These are phyloP conservation scores for Globomyces sp. DNA, from an alignment of 371 early-diverging fungal genomes.

Conservation along the genomic window DNA sequence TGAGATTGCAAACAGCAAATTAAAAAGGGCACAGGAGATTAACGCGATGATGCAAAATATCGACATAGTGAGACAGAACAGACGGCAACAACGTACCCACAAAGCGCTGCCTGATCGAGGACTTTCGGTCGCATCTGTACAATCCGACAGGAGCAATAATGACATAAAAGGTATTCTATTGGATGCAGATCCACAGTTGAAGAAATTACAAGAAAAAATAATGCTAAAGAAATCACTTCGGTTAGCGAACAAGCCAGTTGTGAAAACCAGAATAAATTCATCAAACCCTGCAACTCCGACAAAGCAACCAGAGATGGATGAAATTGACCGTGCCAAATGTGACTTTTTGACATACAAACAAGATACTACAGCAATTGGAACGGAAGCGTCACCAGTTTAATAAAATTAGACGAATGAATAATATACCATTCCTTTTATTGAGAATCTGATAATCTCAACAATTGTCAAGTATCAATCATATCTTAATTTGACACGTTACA, in stretches of 20 bases:
- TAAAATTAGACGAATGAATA: too few species aligned
- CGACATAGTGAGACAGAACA: slow-evolving; percentile 34
- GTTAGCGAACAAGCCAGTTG: background rate
- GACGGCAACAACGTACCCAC: background rate
- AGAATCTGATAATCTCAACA: too few species aligned
- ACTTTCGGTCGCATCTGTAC: background rate
- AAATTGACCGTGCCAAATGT: background rate
- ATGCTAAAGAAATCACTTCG: background rate
- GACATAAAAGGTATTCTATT: background rate
- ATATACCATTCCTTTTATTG: too few species aligned
- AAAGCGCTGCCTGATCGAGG: background rate
- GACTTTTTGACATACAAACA: background rate
- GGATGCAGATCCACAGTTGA: slow-evolving; percentile 3
- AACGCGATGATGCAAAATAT: slow-evolving; percentile 36
- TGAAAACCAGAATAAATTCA: background rate
- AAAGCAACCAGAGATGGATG: background rate
- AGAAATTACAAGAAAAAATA: background rate
- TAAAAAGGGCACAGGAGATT: slow-evolving; percentile 23
- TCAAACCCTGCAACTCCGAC: background rate
- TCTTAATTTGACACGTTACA: too few species aligned
- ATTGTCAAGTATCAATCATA: too few species aligned
- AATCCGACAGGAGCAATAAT: background rate
- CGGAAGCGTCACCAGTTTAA: too few species aligned
- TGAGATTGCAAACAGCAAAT: slow-evolving; percentile 31
- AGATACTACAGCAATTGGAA: too few species aligned